Base-by-base conservation (phyloP, 805 yeast genomes). In the Torulaspora indica region DNA sequence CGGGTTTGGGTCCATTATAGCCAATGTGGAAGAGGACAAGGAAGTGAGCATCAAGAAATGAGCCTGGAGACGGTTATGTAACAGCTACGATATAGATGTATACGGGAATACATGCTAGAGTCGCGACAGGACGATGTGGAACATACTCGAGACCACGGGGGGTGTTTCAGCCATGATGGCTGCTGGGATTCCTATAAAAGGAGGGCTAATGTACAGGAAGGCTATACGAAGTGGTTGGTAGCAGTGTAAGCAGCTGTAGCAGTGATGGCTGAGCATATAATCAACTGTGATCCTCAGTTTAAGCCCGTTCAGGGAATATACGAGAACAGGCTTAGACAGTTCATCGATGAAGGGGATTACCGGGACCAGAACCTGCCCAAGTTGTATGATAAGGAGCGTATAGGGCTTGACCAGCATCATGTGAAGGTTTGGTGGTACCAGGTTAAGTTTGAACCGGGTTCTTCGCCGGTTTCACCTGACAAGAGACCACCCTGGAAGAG, bases 331-430 rank as follows among this genome's bases (percentile, higher is more conserved):
- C 67, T 81, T 49, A 70, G 83, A 36, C 85, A 80, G 51, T 81
- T 81, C 63, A 76, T 46, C 20, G 77, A 78, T 35, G 81, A 79
- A n/a, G 97, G 98, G 24, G 81, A 81, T 51, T 91, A 84, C 68
- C 62, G 66, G 31, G 70, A 75, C 39, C 69, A 89, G 55, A 88
- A 87, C 63, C 69, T 91, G 29, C 95, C 97, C 9, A 82, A 81
- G 55, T 88, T 85, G 61, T 86, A 85, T 59, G 89, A 83, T 57
- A 66, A 68, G 41, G 77, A 70, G 10, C 67, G 93, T 9, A 66
- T 75, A 4, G 53, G 63, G 51, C 42, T 68, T 23, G 59, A 66
- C 38, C 63, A 62, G 13, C 75, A 76, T 1, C 70, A 70, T 50
- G 76, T 87, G 27, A 72, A 75, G 42, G 70, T 87, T 45, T 70